Base-by-base conservation (phyloP, 2,329 filamentous ascomycete genomes). In the Colletotrichum caudatum region DNA sequence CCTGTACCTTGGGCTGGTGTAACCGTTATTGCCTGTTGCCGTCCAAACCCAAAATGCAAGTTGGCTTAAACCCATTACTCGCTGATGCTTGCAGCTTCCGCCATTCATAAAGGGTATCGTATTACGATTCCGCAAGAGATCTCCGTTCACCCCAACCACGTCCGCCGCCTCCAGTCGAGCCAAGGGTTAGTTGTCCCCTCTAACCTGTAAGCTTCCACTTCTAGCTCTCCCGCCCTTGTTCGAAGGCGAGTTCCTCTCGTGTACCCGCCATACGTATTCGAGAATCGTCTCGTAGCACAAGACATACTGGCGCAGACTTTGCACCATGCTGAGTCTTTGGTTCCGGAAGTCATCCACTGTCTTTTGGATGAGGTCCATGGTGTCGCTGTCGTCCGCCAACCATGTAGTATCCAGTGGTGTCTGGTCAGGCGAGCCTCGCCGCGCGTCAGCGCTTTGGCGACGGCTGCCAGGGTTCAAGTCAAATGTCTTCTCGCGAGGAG, bases 321-420 rank as follows among this genome's bases (percentile, higher is more conserved):
- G 96, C 54, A 99, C 95, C 95, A 98, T 99, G 81, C 94, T 98
- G 26, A 98, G 83, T 74, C 96, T 86, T 83, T 99, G 96, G 60
- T 88, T 85, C 68, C 96, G 87, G 81, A 99, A 97, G 76, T 98
- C 94, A 76, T 96, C 93, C 1, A 99, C 95, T 0, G 95, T 96
- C 79, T 90, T 91, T 73, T 93, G 91, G 59, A 99, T 91, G 71
- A 98, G 81, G 79, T 99, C 96, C 2, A 93, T 78, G 35, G 89
- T 87, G 56, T 93, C 90, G 73, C 92, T 87, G 58, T 93, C 90
- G 73, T 92, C 87, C 18, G 86, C 82, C n/a, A 95, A 79, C 93
- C 93, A 97, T 23, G 82, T 83, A 1, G 86, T 87, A 58, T 91
- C 87, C 5, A 82, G 70, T 2, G 75, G 59, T 6, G 76, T 64